Conservation (phyloP, 345 rosid species). For the Raphanus raphanistrum region DNA sequence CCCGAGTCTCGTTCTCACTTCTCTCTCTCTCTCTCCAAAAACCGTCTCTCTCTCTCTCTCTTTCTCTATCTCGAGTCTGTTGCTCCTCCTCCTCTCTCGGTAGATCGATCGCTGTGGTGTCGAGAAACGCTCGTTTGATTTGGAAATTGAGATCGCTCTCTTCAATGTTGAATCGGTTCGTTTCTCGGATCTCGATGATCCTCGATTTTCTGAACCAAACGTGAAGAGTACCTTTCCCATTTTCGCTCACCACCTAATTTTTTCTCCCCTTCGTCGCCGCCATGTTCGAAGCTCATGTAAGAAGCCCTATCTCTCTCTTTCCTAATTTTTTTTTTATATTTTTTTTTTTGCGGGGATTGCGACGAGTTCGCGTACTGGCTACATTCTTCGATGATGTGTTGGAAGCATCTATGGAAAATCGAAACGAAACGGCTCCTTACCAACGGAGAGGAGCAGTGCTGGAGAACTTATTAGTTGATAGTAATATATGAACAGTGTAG, state of each 20-base stretch:
- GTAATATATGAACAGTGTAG: background rate
- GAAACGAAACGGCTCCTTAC: conserved; percentile 11
- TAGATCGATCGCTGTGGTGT: conserved; percentile 21
- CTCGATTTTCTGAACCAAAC: conserved; percentile 35
- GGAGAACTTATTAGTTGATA: conserved; percentile 13
- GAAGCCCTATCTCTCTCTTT: conserved; percentile 32
- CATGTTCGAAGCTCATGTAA: conserved; percentile 96
- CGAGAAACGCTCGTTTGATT: conserved; percentile 25
- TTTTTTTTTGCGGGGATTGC: conserved; percentile 23
- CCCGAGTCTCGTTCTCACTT: background rate
- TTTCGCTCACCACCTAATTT: conserved; percentile 19
- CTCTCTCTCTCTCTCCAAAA: conserved; percentile 40
- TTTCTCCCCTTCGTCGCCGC: conserved; percentile 38
- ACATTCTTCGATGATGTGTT: conserved; percentile 1
- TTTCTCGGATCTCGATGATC: conserved; percentile 44
- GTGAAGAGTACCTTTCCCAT: conserved; percentile 22
- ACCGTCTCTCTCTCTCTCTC: conserved; percentile 38
- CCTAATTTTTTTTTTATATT: background rate
- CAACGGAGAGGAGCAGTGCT: conserved; percentile 4
- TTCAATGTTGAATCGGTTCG: conserved; percentile 35
- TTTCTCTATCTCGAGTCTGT: conserved; percentile 19
- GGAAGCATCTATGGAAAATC: background rate
- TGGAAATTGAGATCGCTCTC: conserved; percentile 23
- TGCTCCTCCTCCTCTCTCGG: background rate
- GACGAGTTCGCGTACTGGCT: background rate